phyloP scores from a whole-genome alignment of 345 rosid genomes.

The Euphorbia lathyris region DNA sequence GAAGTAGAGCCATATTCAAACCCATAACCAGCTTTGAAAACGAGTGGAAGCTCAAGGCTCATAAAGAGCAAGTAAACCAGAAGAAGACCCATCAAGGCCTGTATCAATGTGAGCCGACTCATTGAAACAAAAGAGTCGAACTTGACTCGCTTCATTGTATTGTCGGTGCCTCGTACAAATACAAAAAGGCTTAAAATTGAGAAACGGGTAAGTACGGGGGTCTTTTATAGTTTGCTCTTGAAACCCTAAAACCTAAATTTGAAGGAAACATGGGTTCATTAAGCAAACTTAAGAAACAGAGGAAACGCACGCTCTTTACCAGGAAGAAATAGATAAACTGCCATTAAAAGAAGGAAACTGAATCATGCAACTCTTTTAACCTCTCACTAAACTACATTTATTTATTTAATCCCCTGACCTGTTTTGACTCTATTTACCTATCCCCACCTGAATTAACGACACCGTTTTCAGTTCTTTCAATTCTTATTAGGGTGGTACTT shows the following conservation, averaged over 20 bases:
- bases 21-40: slow-evolving; percentile 29
- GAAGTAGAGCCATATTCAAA: slow-evolving; percentile 20
- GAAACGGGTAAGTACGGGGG: neutral
- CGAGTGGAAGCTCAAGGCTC: slow-evolving; percentile 45
- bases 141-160: slow-evolving; percentile 50
- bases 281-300: neutral
- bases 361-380: slow-evolving; percentile 2
- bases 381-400: neutral
- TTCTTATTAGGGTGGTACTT: too few relatives aligned
- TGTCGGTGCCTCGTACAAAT: neutral
- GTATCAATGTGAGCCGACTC: slow-evolving; percentile 42
- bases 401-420: neutral
- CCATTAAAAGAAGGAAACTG: neutral
- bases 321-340: neutral
- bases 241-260: neutral
- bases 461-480: too few relatives aligned
- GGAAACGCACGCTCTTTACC: slow-evolving; percentile 8
- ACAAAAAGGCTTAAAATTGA: neutral
- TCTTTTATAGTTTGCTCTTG: neutral
- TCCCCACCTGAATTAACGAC: neutral
- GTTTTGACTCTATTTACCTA: neutral
- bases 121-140: slow-evolving; percentile 28
- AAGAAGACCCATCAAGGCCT: slow-evolving; percentile 34
- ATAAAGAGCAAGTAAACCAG: slow-evolving; percentile 44
- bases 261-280: neutral